Percentiles rank a stretch among this genome's conserved stretches.
These are phyloP conservation scores for Euphorbia schlechtendalii DNA, from an alignment of 441 rosid genomes.

Conservation along the genomic window DNA sequence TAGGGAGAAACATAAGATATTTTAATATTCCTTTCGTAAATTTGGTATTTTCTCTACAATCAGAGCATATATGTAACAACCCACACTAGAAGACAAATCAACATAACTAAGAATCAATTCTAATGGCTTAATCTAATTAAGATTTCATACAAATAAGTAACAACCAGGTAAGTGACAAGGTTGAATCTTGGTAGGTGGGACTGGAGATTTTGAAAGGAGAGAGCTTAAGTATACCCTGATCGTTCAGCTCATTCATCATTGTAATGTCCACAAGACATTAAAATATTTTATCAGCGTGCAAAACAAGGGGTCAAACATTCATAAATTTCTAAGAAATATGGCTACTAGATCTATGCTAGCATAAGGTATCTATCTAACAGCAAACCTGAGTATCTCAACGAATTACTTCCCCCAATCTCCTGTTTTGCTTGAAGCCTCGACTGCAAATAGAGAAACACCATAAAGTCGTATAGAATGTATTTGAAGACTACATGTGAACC, in stretches of 20 bases:
- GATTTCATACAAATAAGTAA: too few species aligned
- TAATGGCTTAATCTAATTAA: too few species aligned
- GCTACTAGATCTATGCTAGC: neutral
- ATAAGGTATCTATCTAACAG: constrained; percentile 13
- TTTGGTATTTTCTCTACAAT: too few species aligned
- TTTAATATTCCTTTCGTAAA: too few species aligned
- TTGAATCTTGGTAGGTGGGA: neutral
- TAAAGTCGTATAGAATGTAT: constrained; percentile 15
- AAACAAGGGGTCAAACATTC: neutral
- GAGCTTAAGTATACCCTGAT: neutral
- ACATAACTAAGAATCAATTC: too few species aligned
- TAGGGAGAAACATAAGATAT: too few species aligned
- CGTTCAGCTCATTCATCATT: neutral
- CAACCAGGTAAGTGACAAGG: too few species aligned
- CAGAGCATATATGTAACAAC: too few species aligned
- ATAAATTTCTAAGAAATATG: neutral
- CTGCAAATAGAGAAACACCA: constrained; percentile 29
- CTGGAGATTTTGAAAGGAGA: neutral
- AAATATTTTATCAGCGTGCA: neutral
- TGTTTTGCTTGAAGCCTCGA: constrained; percentile 77
- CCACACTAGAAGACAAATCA: too few species aligned
- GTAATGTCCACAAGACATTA: neutral
- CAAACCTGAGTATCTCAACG: constrained; percentile 61
- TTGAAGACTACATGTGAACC: neutral
- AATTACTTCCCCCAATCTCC: constrained; percentile 55